Conservation (phyloP, 163 green algal genomes). For the Smithsoniella earleae region DNA sequence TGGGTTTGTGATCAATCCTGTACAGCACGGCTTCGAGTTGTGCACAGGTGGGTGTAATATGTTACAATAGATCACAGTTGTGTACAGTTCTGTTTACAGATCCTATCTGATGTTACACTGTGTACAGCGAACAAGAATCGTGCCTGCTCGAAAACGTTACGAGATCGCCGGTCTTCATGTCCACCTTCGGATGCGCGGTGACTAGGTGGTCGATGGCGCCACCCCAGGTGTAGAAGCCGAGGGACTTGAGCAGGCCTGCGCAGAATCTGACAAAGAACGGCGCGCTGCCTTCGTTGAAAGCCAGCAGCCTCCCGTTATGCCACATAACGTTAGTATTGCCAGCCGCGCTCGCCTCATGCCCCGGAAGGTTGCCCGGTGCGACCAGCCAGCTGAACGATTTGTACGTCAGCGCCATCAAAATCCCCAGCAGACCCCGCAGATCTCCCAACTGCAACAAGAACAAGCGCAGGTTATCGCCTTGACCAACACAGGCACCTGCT, state of each 20-base stretch:
- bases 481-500: no score
- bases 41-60: no score
- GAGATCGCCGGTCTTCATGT: constrained; percentile 48
- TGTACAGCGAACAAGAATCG: neutral
- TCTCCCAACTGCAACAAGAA: constrained; percentile 36
- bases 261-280: constrained; percentile 49
- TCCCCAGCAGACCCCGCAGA: constrained; percentile 35
- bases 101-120: neutral
- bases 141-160: neutral
- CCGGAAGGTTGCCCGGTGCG: neutral
- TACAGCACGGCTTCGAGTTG: no score
- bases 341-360: constrained; percentile 8
- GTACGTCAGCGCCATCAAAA: constrained; percentile 38
- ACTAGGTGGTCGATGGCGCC: constrained; percentile 42
- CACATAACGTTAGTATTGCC: constrained; percentile 73
- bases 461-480: no score
- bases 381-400: neutral
- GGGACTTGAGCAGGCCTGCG: constrained; percentile 40
- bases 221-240: constrained; percentile 35
- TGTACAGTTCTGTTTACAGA: neutral
- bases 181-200: constrained; percentile 73
- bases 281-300: constrained; percentile 71
- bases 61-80: neutral
- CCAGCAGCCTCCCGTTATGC: constrained; percentile 64
- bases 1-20: no score